Conservation (phyloP, 768 basidiomycete species). For the Pholiota conissans region DNA sequence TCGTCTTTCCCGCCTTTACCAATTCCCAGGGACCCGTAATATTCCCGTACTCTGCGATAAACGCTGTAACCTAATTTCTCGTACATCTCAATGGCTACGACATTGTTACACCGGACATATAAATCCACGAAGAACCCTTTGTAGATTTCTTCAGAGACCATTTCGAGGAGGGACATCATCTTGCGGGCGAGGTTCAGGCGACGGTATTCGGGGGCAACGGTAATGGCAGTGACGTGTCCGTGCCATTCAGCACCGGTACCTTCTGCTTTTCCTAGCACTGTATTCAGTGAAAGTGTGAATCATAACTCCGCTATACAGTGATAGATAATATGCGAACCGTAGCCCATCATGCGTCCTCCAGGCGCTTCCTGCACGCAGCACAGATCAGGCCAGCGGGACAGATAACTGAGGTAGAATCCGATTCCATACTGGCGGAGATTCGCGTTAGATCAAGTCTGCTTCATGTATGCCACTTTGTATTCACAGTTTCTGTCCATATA, state of each 20-base stretch:
- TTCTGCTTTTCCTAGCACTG: slow-evolving; percentile 95
- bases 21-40: slow-evolving; percentile 76
- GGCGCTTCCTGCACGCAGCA: slow-evolving; percentile 84
- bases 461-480: slow-evolving; percentile 22
- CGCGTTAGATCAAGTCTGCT: not conserved
- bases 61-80: slow-evolving; percentile 93
- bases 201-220: slow-evolving; percentile 92
- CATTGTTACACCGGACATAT: slow-evolving; percentile 89
- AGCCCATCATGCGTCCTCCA: slow-evolving; percentile 86
- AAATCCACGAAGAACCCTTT: slow-evolving; percentile 92
- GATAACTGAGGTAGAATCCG: slow-evolving; percentile 85
- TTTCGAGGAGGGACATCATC: slow-evolving; percentile 87
- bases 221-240: slow-evolving; percentile 93
- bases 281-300: not conserved
- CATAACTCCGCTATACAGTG: too few species aligned
- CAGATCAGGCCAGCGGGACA: slow-evolving; percentile 90
- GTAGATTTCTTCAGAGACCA: slow-evolving; percentile 79
- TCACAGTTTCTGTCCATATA: slow-evolving; percentile 95
- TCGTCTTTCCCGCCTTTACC: slow-evolving; percentile 81
- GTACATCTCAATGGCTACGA: slow-evolving; percentile 87
- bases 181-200: slow-evolving; percentile 82
- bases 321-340: slow-evolving; percentile 77
- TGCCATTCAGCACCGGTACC: slow-evolving; percentile 77
- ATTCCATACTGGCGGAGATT: slow-evolving; percentile 67
- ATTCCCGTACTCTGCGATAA: slow-evolving; percentile 86